Evolutionary conservation across 257 asterid species (phyloP), one percentile per base, ranked within the genome.

Genomic region (Rhazya stricta): DNA sequence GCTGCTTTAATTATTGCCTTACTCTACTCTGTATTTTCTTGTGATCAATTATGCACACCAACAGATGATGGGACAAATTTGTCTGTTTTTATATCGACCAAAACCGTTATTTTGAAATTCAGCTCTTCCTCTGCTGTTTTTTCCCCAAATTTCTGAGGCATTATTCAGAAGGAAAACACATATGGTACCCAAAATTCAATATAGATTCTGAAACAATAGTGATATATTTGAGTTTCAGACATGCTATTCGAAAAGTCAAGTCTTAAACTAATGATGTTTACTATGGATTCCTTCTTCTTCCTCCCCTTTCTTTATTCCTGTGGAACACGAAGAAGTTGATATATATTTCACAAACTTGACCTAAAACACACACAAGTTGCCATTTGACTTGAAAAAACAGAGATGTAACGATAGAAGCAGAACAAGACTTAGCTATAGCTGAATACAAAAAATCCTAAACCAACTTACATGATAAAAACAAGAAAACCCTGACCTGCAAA

Each of bases 401-500:
- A 60, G 23, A 8, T 57, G 65, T 25, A 57, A 57, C 2, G 34
- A 0, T 57, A 57, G 36, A 27, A 4, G 19, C 70, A 1, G 48
- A 65, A 36, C 41, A 23, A 61, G 68, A 61, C 68, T 5, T 61
- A 27, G 37, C 66, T 6, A n/a, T 15, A 62, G 8, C 25, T 53
- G 6, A 48, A 48, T 10, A 48, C 54, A 48, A 48, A 15, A 12
- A 6, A 13, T 48, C 54, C 19, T 48, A 34, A 63, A 51, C 12
- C 8, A n/a, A 36, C 15, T 11, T 15, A 48, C 27, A 43, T 18
- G 6, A 3, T 9, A 25, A 16, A 19, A 65, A 36, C 0, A 3
- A 65, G 25, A 75, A 80, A 39, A 29, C 15, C 36, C 5, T 39
- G 32, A 93, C 98, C 96, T 91, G 92, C 81, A 93, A 83, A 76